These are phyloP conservation scores for Torrubiella hemipterigena DNA, from an alignment of 2,329 filamentous ascomycete genomes.

Conservation along the genomic window DNA sequence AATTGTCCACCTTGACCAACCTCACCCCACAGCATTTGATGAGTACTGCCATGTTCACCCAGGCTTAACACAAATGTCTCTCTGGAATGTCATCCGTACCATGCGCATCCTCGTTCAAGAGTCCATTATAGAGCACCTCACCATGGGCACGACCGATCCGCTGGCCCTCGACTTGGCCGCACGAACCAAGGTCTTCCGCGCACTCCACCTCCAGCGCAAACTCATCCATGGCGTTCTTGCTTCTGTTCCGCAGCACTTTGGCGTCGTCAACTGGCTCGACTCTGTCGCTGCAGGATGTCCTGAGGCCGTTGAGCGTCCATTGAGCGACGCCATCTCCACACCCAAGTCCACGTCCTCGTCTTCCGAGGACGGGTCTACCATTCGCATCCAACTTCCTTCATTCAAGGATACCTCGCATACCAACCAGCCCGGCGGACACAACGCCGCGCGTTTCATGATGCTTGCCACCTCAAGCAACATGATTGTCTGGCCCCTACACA, in stretches of 20 bases:
- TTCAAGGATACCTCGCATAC: constrained; percentile 13
- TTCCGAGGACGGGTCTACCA: constrained; percentile 3
- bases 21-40: constrained; percentile 28
- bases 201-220: constrained; percentile 23
- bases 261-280: constrained; percentile 29
- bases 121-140: constrained; percentile 31
- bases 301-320: no score
- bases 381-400: constrained; percentile 8
- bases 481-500: constrained; percentile 38
- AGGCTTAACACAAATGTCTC: constrained; percentile 29
- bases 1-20: constrained; percentile 22
- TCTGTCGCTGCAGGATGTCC: no score
- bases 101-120: constrained; percentile 35
- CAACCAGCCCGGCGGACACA: constrained; percentile 21
- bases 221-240: constrained; percentile 30
- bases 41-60: constrained; percentile 32
- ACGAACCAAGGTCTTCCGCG: constrained; percentile 22
- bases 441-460: constrained; percentile 33
- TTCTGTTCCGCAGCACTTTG: constrained; percentile 37
- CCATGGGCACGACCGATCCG: constrained; percentile 17
- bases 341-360: no score
- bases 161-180: constrained; percentile 16
- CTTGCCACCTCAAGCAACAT: constrained; percentile 35
- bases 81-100: constrained; percentile 35
- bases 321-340: no score